phyloP scores from a whole-genome alignment of 176 grass and related monocot genomes.

The Stipa capillata region DNA sequence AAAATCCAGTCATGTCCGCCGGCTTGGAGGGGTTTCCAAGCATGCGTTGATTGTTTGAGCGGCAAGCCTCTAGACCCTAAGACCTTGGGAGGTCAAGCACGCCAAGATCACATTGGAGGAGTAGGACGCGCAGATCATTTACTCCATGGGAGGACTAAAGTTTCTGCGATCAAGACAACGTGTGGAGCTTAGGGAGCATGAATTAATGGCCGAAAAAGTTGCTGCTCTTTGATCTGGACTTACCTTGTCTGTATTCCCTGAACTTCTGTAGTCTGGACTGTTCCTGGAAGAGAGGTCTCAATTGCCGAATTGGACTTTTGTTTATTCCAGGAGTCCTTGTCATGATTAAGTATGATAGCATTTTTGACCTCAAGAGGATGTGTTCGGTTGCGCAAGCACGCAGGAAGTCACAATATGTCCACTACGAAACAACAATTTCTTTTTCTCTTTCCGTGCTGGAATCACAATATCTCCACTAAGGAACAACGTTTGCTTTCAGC shows the following conservation, averaged over 20 bases:
- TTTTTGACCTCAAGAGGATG: background rate
- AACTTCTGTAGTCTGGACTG: slow-evolving; percentile 12
- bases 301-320: slow-evolving; percentile 19
- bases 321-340: slow-evolving; percentile 1
- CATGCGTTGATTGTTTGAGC: no score
- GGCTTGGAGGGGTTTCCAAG: slow-evolving; percentile 10
- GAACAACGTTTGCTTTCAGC: background rate
- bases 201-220: slow-evolving; percentile 18
- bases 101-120: background rate
- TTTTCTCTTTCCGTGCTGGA: background rate
- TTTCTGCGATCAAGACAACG: background rate
- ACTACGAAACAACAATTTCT: background rate
- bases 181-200: background rate
- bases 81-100: background rate
- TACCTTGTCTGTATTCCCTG: background rate
- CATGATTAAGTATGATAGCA: background rate
- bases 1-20: background rate
- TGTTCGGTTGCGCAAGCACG: background rate
- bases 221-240: slow-evolving; percentile 12
- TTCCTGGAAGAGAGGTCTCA: background rate
- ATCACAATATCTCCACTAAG: slow-evolving; percentile 12
- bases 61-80: background rate
- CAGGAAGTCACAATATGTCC: slow-evolving; percentile 9
- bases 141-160: background rate
- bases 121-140: slow-evolving; percentile 2